Base-by-base conservation (phyloP, 1,284 basidiomycete genomes). In the Vanrija humicola region DNA sequence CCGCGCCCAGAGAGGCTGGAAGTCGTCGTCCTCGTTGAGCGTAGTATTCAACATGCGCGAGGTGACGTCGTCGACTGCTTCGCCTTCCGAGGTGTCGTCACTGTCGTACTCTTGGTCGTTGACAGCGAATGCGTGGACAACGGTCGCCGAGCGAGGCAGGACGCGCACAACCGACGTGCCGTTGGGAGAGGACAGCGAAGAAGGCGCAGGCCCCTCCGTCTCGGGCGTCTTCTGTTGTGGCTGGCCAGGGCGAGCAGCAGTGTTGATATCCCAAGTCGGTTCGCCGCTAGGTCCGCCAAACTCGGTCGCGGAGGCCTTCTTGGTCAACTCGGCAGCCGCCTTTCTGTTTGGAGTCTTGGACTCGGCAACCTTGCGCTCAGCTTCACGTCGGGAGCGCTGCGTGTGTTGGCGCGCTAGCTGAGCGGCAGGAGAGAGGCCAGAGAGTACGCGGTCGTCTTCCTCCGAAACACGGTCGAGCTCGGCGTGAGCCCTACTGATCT, bases 401-500 rank as follows among this genome's bases (percentile, higher is more conserved):
- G 91, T 89, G 73, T 97, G 93, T 72, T 93, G 90, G 44, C 91
- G 78, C 0, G 90, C 92, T 14, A 96, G 83, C 69, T 89, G 88
- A 0, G 94, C 95, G 26, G 95, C 94, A 4, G 94, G 94, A 63
- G 89, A 90, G 52, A 98, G 81, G 9, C 91, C 92, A 46, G 82
- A 83, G 73, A 90, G 77, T 48, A 84, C 83, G 2, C 80, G 76
- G 46, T 75, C 73, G 77, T 82, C 64, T 23, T 68, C 55, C 43
- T 61, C 62, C 69, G 83, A 82, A 59, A 82, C 80, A 43, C 80
- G 81, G 65, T 95, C 92, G 60, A 89, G 79, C 77, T 97, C 92
- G 7, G 87, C 92, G 18, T 89, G 87, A 39, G 87, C 90, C 70
- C 87, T 88, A 46, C 88, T 89, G 43, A 96, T 83, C 47, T 84